Percentiles rank a stretch among this genome's conserved stretches.
These are phyloP conservation scores for Pyronema omphalodes DNA, from an alignment of 495 filamentous ascomycete species.

Conservation along the genomic window DNA sequence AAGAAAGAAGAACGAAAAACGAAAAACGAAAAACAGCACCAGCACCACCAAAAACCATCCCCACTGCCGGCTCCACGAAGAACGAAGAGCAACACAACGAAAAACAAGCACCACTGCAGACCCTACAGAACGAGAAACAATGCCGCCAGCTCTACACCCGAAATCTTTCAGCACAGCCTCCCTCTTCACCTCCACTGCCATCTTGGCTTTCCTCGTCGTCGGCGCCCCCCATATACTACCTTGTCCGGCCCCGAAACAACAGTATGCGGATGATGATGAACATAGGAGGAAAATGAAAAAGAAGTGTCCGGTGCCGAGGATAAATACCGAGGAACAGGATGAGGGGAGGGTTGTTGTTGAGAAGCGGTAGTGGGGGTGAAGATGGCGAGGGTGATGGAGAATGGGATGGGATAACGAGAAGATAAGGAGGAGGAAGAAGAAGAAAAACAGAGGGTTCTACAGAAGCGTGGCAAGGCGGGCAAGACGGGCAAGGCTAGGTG, in stretches of 20 bases:
- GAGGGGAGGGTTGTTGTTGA: slow-evolving; percentile 4
- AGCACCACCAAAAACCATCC: not conserved
- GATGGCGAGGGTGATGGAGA: not conserved
- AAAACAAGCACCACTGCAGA: not conserved
- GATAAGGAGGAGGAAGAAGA: too few species aligned
- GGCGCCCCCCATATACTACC: slow-evolving; percentile 81
- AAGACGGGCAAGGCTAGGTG: too few species aligned
- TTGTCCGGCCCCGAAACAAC: slow-evolving; percentile 45
- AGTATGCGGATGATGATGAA: slow-evolving; percentile 2
- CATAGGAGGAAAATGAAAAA: slow-evolving; percentile 2
- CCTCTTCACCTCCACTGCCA: slow-evolving; percentile 84
- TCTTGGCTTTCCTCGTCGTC: slow-evolving; percentile 81
- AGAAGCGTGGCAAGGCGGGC: too few species aligned
- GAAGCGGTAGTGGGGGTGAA: slow-evolving; percentile 7
- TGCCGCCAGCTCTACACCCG: slow-evolving; percentile 87
- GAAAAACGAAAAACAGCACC: too few species aligned
- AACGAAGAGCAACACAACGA: not conserved
- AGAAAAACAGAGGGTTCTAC: not conserved
- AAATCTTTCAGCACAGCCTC: slow-evolving; percentile 77
- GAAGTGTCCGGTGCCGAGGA: not conserved
- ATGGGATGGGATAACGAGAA: not conserved
- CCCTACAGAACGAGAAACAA: slow-evolving; percentile 24
- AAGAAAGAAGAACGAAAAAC: too few species aligned
- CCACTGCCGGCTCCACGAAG: not conserved
- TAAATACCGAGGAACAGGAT: slow-evolving; percentile 2